Evolutionary conservation across 1,284 basidiomycete genomes (phyloP), one percentile per base, ranked within the genome.

Genomic region (Puccinia polysora): DNA sequence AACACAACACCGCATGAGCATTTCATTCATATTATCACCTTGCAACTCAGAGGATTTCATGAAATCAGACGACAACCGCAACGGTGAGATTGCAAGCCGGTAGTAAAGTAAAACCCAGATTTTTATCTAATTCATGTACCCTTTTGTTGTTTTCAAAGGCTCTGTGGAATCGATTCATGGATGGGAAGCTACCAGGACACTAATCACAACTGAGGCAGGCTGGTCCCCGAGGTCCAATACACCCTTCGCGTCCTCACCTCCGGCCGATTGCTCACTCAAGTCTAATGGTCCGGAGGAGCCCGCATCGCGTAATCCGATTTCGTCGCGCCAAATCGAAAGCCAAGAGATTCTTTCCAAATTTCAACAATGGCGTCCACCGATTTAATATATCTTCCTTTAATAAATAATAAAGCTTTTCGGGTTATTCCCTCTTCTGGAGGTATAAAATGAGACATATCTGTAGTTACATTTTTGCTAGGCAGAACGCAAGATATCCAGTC

Each of bases 1-100:
- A 23, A 8, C 58, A 6, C 58, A 60, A 15, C 58, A 60, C 34
- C 58, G 58, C 23, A 60, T 60, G 58, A 60, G 58, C n/a, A 60
- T 60, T 10, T 60, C 58, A 40, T 60, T 60, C 34, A 55, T 55
- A 32, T 18, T 55, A 32, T 55, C 53, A n/a, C 53, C 53, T 15
- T 55, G 53, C 53, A 55, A 55, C 18, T 55, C 53, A 5, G 53
- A 55, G 18, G 18, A 55, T 12, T 18, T 32, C 1, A 30, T 28
- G 18, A 55, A 55, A 32, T 30, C 53, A 18, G 30, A 32, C 23
- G 30, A 55, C 23, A 55, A 18, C 10, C 6, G 34, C 18, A 30
- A 55, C n/a, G 28, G 53, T 55, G 30, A 55, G 53, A n/a, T n/a
- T 55, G 23, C 34, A 18, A 55, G n/a, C 53, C 23, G 6, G 1